A percentile compares a stretch with the other conserved stretches of the same genome.
Evolutionary conservation across 2,329 filamentous ascomycete genomes (phyloP).

Genomic region (Alternaria panax): DNA sequence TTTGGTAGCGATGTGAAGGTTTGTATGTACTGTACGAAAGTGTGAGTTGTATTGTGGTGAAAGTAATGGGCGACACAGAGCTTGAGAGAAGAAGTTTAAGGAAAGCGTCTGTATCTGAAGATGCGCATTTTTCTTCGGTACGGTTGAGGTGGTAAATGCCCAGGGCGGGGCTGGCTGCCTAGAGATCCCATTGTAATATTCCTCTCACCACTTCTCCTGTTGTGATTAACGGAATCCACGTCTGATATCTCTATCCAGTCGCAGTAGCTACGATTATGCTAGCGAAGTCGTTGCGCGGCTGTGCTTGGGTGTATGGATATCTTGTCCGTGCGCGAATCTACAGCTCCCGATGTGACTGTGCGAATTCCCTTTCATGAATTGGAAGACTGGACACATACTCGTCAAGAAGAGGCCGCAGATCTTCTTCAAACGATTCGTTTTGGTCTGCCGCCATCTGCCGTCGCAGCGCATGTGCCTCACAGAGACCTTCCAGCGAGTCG

Average conservation of each 20-base stretch:
- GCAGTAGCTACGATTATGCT: background rate
- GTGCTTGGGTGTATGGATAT: background rate
- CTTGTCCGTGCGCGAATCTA: background rate
- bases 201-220: background rate
- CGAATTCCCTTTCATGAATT: constrained; percentile 11
- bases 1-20: background rate
- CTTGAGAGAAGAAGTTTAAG: background rate
- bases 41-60: background rate
- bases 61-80: background rate
- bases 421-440: constrained; percentile 13
- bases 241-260: background rate
- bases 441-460: constrained; percentile 12
- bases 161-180: background rate
- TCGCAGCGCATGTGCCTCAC: constrained; percentile 11
- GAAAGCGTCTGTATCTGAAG: background rate
- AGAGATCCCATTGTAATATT: background rate
- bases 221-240: background rate
- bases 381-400: constrained; percentile 13
- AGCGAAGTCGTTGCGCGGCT: background rate
- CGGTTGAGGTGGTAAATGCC: background rate
- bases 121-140: background rate
- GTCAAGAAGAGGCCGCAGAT: constrained; percentile 1
- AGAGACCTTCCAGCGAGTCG: constrained; percentile 9
- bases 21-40: background rate
- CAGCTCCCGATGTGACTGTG: constrained; percentile 5